phyloP scores from a whole-genome alignment of 768 basidiomycete genomes.

The Candolleomyces aberdarensis region DNA sequence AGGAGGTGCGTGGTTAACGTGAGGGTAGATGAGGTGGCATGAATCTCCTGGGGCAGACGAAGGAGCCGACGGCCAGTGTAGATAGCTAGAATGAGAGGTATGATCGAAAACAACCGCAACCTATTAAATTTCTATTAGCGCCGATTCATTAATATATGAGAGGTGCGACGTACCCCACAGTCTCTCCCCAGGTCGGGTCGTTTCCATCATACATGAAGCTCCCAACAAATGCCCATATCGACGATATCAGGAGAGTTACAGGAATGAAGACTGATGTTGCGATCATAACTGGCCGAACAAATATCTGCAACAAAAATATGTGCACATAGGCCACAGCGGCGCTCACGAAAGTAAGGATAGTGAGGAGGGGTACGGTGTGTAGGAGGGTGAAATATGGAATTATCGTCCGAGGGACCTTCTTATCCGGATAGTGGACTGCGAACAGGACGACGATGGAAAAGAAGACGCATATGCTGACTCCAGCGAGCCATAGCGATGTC shows the following conservation, averaged over 20 bases:
- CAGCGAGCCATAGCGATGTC: slow-evolving; percentile 64
- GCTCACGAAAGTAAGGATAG: slow-evolving; percentile 67
- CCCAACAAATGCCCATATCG: slow-evolving; percentile 79
- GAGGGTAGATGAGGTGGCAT: slow-evolving; percentile 57
- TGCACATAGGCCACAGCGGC: slow-evolving; percentile 71
- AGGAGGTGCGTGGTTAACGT: slow-evolving; percentile 68
- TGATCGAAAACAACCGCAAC: slow-evolving; percentile 72
- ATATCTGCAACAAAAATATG: slow-evolving; percentile 72
- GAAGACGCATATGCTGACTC: slow-evolving; percentile 58
- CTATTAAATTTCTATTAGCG: slow-evolving; percentile 28
- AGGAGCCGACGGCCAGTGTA: slow-evolving; percentile 70
- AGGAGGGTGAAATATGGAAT: slow-evolving; percentile 70
- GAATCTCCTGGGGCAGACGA: slow-evolving; percentile 67
- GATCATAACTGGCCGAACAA: slow-evolving; percentile 82
- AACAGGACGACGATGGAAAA: slow-evolving; percentile 67
- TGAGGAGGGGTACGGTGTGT: slow-evolving; percentile 75
- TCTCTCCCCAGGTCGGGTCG: slow-evolving; percentile 79
- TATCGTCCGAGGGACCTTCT: slow-evolving; percentile 29
- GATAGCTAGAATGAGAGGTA: slow-evolving; percentile 68
- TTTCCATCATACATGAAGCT: slow-evolving; percentile 58
- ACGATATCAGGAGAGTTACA: slow-evolving; percentile 66
- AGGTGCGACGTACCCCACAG: slow-evolving; percentile 56
- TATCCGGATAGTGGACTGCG: slow-evolving; percentile 37
- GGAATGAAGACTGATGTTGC: slow-evolving; percentile 76
- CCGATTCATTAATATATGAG: neutral